Conservation (phyloP, 2,329 filamentous ascomycete species). For the Sphaerostilbella broomeana region DNA sequence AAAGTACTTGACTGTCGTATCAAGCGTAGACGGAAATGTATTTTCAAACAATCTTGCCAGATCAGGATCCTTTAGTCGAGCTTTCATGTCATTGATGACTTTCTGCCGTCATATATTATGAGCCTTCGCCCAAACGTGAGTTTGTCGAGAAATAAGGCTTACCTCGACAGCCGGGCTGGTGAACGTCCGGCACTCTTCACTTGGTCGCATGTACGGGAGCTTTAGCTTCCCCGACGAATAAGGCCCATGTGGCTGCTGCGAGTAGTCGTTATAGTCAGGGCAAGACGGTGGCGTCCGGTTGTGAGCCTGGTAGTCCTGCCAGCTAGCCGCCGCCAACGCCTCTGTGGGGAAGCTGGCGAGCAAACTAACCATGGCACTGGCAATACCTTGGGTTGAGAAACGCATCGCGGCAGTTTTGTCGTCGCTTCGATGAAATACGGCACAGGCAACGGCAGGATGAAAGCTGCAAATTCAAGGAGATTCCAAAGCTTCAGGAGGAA, state of each 20-base stretch:
- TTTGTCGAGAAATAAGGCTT: not conserved
- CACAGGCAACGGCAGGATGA: no score
- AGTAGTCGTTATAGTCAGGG: slow-evolving; percentile 20
- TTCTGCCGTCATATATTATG: slow-evolving; percentile 13
- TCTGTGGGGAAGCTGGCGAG: slow-evolving; percentile 11
- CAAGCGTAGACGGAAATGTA: slow-evolving; percentile 74
- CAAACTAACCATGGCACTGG: slow-evolving; percentile 5
- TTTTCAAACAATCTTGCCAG: slow-evolving; percentile 77
- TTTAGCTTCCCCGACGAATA: slow-evolving; percentile 17
- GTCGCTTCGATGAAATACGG: no score
- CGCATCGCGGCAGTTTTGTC: slow-evolving; percentile 2
- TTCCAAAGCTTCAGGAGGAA: not conserved
- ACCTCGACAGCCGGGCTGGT: slow-evolving; percentile 23
- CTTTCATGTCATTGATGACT: slow-evolving; percentile 30
- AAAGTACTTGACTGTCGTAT: slow-evolving; percentile 77
- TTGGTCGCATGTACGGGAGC: slow-evolving; percentile 23
- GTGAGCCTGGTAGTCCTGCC: slow-evolving; percentile 9
- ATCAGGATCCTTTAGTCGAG: slow-evolving; percentile 46
- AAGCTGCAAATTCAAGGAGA: not conserved
- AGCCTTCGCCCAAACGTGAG: not conserved
- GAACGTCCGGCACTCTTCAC: slow-evolving; percentile 22
- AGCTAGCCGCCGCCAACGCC: slow-evolving; percentile 1
- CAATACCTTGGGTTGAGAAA: slow-evolving; percentile 4
- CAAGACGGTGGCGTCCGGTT: slow-evolving; percentile 18
- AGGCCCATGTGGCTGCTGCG: slow-evolving; percentile 18